These are phyloP conservation scores for Leccinum sublutescens DNA, from an alignment of 768 basidiomycete species.

Conservation along the genomic window DNA sequence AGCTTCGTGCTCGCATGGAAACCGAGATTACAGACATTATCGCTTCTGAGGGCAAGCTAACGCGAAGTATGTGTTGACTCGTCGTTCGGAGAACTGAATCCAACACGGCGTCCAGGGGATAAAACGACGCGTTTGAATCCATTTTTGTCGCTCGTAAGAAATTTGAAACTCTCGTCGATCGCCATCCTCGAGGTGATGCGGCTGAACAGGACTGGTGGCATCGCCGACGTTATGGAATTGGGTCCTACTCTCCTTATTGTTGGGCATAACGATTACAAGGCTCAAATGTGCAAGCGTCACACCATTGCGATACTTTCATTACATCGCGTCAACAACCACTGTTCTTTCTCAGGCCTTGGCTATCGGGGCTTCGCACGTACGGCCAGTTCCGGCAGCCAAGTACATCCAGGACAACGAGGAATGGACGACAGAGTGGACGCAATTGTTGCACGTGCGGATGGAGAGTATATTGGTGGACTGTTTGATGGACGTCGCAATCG, in stretches of 20 bases:
- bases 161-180: constrained; percentile 79
- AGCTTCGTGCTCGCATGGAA: constrained; percentile 50
- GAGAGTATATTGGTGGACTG: constrained; percentile 82
- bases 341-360: constrained; percentile 58
- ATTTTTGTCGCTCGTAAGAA: constrained; percentile 70
- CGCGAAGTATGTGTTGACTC: constrained; percentile 17
- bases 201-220: constrained; percentile 69
- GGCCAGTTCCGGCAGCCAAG: constrained; percentile 64
- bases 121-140: constrained; percentile 47
- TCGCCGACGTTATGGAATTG: constrained; percentile 84
- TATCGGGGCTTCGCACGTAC: constrained; percentile 58
- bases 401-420: constrained; percentile 53
- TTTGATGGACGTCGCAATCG: constrained; percentile 80
- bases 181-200: constrained; percentile 90
- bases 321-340: constrained; percentile 20
- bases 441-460: constrained; percentile 67
- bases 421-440: constrained; percentile 85
- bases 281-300: constrained; percentile 68
- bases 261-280: constrained; percentile 85
- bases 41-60: constrained; percentile 33
- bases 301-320: constrained; percentile 49
- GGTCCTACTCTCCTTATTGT: constrained; percentile 75
- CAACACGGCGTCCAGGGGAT: constrained; percentile 8
- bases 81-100: background rate
- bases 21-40: constrained; percentile 50